A percentile compares a stretch with the other conserved stretches of the same genome.
These are phyloP conservation scores for Ogataea naganishii DNA, from an alignment of 805 yeast genomes.

Conservation along the genomic window DNA sequence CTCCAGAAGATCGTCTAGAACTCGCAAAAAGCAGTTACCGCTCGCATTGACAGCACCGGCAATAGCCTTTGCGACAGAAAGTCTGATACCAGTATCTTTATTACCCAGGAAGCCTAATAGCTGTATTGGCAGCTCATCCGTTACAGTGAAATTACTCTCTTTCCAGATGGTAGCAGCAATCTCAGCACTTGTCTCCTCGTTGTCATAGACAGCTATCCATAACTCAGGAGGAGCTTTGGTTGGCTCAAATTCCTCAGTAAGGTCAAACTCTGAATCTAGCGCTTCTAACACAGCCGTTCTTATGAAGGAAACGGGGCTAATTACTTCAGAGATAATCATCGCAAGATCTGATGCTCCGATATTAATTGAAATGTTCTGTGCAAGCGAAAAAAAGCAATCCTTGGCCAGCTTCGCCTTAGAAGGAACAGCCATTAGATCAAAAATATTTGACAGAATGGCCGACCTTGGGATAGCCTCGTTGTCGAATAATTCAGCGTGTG, in stretches of 20 bases:
- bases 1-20: constrained; percentile 37
- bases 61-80: constrained; percentile 64
- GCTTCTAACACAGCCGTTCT: constrained; percentile 76
- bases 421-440: constrained; percentile 63
- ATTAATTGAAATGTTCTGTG: constrained; percentile 66
- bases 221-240: constrained; percentile 52
- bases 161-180: constrained; percentile 80
- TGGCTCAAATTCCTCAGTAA: constrained; percentile 30
- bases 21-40: constrained; percentile 22
- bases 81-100: constrained; percentile 57
- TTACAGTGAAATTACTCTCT: constrained; percentile 48
- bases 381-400: constrained; percentile 70
- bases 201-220: constrained; percentile 73
- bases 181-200: constrained; percentile 50
- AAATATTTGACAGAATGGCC: constrained; percentile 49
- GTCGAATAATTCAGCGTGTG: constrained; percentile 61
- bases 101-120: constrained; percentile 45
- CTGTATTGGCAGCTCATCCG: constrained; percentile 32
- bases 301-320: constrained; percentile 62
- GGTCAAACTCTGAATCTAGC: constrained; percentile 73
- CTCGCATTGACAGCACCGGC: constrained; percentile 42
- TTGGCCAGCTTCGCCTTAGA: constrained; percentile 74
- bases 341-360: constrained; percentile 48
- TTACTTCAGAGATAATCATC: constrained; percentile 44
- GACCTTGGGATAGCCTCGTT: constrained; percentile 63